Evolutionary conservation across 1,284 basidiomycete species (phyloP), one percentile per base, ranked within the genome.

Genomic region (Thecaphora thlaspeos): DNA sequence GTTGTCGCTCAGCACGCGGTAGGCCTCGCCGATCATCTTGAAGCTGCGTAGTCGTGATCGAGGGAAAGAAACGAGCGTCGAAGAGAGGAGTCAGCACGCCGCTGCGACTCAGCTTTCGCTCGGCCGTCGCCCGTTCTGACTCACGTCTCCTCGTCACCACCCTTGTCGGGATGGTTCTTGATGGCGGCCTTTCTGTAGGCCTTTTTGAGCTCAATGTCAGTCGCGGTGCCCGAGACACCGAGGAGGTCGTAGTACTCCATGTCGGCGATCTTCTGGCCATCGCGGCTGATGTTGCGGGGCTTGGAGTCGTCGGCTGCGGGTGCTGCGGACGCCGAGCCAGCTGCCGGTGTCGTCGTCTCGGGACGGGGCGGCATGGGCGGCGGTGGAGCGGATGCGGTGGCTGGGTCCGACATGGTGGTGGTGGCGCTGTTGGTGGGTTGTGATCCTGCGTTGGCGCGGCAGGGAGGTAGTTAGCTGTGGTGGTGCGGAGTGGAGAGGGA

Each of bases 121-220:
- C n/a, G n/a, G n/a, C n/a, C n/a, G n/a, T n/a, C n/a, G n/a, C n/a
- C n/a, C n/a, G n/a, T n/a, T n/a, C n/a, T n/a, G n/a, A 51, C 50
- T 18, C 24, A 48, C 55, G 56, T 69, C 51, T 77, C 75, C 36
- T 77, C 75, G 45, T 77, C 75, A 40, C 75, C 75, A 19, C 75
- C 75, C 58, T 77, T 77, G 63, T 78, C 76, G 7, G 72, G 66
- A 76, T 82, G 70, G 54, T 91, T 91, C 83, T 90, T 89, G 83
- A 97, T 93, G 21, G 94, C 93, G 61, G 89, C 87, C 79, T 90
- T 95, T 63, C 94, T 83, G 80, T 97, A 97, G 1, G 90, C 91
- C 81, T 93, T 96, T 83, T 97, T 98, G 68, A 96, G 80, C 55
- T 88, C 85, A 4, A 85, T 86, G 65, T 90, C 89, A 17, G 70